Percentiles rank a stretch among this genome's conserved stretches.
Evolutionary conservation across 306 rosid species (phyloP).

Genomic region (Lathyrus oleraceus): DNA sequence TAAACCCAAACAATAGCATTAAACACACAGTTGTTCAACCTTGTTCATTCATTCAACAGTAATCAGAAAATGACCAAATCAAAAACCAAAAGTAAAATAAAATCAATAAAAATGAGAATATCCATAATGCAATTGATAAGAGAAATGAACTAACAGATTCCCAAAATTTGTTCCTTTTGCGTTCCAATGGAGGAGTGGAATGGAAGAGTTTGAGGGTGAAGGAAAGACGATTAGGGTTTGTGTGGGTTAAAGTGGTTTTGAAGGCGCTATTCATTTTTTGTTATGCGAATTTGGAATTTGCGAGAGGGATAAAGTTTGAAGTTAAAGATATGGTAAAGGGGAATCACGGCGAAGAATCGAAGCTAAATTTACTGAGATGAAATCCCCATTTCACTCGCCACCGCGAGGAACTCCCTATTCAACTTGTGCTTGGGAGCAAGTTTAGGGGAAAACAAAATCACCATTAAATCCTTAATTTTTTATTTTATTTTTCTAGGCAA

Average conservation of each 20-base stretch:
- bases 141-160: constrained; percentile 53
- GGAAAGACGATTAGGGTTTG: constrained; percentile 43
- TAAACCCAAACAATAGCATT: neutral
- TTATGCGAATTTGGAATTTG: constrained; percentile 20
- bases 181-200: constrained; percentile 69
- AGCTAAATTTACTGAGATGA: neutral
- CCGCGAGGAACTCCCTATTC: neutral
- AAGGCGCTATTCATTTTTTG: constrained; percentile 52
- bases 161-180: constrained; percentile 60
- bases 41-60: neutral
- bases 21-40: neutral
- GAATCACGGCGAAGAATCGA: constrained; percentile 9
- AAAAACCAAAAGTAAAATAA: neutral
- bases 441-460: constrained; percentile 3
- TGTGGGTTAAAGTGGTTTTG: constrained; percentile 48
- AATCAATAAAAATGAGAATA: neutral
- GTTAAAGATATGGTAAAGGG: neutral
- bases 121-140: neutral
- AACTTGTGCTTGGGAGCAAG: constrained; percentile 14
- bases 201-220: constrained; percentile 54
- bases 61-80: neutral
- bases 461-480: too few species aligned
- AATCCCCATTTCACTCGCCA: constrained; percentile 21
- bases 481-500: too few species aligned
- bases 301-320: neutral